These are phyloP conservation scores for Fusarium avenaceum DNA, from an alignment of 2,329 filamentous ascomycete genomes.

Conservation along the genomic window DNA sequence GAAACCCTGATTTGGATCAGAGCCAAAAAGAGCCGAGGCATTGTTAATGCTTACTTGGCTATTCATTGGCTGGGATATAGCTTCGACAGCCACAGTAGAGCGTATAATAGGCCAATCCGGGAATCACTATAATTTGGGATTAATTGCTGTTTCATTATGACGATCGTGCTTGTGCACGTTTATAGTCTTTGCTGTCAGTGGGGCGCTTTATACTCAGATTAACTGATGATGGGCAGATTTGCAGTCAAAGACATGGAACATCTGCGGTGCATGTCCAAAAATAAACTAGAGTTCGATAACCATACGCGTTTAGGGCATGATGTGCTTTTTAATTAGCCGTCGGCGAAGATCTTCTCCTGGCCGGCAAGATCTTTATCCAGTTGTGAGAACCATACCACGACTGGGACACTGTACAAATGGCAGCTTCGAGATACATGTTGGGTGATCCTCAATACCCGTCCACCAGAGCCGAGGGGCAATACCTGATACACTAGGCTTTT, in stretches of 20 bases:
- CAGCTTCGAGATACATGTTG: constrained; percentile 9
- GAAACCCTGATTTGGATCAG: constrained; percentile 23
- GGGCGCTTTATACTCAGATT: constrained; percentile 19
- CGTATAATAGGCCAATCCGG: constrained; percentile 19
- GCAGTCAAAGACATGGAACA: constrained; percentile 5
- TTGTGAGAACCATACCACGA: neutral
- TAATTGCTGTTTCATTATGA: constrained; percentile 32
- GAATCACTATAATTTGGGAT: constrained; percentile 24
- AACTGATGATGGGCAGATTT: constrained; percentile 5
- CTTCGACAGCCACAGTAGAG: neutral
- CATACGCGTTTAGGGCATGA: constrained; percentile 7
- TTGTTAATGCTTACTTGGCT: constrained; percentile 14
- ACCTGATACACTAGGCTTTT: constrained; percentile 31
- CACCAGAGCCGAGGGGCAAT: constrained; percentile 29
- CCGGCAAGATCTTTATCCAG: constrained; percentile 4
- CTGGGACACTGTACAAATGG: neutral
- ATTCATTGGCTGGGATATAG: constrained; percentile 23
- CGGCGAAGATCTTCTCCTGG: constrained; percentile 20
- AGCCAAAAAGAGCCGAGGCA: constrained; percentile 16
- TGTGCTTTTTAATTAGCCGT: constrained; percentile 8
- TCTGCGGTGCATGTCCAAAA: neutral
- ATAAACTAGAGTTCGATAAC: neutral
- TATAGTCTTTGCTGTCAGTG: constrained; percentile 17
- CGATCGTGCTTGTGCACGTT: constrained; percentile 32
- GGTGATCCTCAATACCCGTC: constrained; percentile 15